A percentile compares a stretch with the other conserved stretches of the same genome.
Conservation (phyloP, 176 grass and related monocot genomes). For the Pontederia paniculata region DNA sequence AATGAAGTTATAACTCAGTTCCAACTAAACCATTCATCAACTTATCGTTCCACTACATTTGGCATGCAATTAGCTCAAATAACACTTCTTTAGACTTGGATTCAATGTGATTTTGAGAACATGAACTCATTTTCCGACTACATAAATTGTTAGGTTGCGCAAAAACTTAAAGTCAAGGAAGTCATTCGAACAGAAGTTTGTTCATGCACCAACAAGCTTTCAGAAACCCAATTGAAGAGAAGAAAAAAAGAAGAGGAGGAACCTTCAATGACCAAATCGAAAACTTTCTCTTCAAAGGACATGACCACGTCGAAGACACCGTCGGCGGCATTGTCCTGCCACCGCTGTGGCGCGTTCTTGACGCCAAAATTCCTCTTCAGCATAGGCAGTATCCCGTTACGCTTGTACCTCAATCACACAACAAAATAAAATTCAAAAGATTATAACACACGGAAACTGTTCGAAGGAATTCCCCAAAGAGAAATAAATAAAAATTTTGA, state of each 20-base stretch:
- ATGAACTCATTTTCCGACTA: no score
- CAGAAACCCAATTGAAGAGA: background rate
- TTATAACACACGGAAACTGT: background rate
- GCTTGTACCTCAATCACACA: slow-evolving; percentile 57
- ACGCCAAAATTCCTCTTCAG: slow-evolving; percentile 77
- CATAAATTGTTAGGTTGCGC: no score
- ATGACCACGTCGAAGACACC: slow-evolving; percentile 77
- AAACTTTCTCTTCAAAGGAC: slow-evolving; percentile 90
- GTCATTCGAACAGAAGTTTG: background rate
- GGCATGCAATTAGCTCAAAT: no score
- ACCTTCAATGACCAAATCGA: slow-evolving; percentile 82
- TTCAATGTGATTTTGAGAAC: no score
- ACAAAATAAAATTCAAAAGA: slow-evolving; percentile 4
- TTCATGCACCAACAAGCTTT: background rate
- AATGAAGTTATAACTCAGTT: no score
- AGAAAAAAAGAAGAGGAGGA: background rate
- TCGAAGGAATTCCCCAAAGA: background rate
- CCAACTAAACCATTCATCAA: no score
- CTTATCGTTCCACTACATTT: no score
- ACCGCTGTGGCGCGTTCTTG: slow-evolving; percentile 72
- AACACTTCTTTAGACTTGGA: no score
- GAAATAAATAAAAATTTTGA: no score
- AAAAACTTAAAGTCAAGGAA: background rate
- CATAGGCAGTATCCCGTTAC: slow-evolving; percentile 92
- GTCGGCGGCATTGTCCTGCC: slow-evolving; percentile 69